Evolutionary conservation across 768 basidiomycete species (phyloP), one percentile per base, ranked within the genome.

Genomic region (Rhizopogon roseolus): DNA sequence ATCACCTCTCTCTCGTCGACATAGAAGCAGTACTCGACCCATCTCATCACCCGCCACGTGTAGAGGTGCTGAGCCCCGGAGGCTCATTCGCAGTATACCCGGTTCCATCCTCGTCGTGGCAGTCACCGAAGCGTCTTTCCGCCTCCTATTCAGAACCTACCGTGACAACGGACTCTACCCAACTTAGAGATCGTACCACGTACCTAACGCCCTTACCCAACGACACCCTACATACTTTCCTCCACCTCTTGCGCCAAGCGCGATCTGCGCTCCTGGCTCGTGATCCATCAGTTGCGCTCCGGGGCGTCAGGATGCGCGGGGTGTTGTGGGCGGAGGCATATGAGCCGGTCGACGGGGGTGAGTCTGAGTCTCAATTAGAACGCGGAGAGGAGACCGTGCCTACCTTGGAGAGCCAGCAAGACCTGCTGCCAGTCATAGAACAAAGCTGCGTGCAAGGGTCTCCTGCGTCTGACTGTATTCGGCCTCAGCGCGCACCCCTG

Each of bases 31-130:
- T 93, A 0, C 75, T 90, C 39, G 65, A 61, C 17, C 59, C 60
- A 10, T 71, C 46, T 2, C 46, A 48, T 48, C 46, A 48, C 14
- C 46, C 46, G 14, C 46, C 32, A 4, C 72, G 77, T 28, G 79
- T 92, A 46, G 91, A 93, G 64, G 71, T 93, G 3, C 64, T 90
- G 54, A 88, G 88, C 65, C 90, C 90, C 1, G 83, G 82, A 50
- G 82, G 80, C 16, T 91, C 86, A 55, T 93, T 92, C 58, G 84
- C 84, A 1, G 66, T 92, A 25, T 86, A 89, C 70, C 78, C 85
- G 3, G 74, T 90, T 88, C 60, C 57, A 79, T 57, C 28, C 5
- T 11, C 8, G 10, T 9, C 17, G 37, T 57, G 4, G 9, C 5
- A 10, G 13, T 36, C 19, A 1, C 34, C 46, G 1, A 34, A 16